A percentile compares a stretch with the other conserved stretches of the same genome.
Conservation (phyloP, 768 basidiomycete species). For the Pleurotus tuber-regium region DNA sequence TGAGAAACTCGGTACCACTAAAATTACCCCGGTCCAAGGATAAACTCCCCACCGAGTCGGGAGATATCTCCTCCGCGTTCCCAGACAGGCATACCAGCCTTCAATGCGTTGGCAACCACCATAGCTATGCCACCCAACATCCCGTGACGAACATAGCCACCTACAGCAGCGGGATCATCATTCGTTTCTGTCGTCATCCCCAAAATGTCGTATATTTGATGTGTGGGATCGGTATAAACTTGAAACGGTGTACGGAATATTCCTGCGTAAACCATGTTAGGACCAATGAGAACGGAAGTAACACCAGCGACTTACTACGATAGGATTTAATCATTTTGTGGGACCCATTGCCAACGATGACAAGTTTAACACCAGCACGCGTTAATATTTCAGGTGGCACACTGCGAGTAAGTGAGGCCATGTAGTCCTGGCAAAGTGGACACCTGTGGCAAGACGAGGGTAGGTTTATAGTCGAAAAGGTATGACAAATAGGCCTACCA, state of each 20-base stretch:
- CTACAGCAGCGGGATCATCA: slow-evolving; percentile 22
- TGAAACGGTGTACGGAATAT: slow-evolving; percentile 61
- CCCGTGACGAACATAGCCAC: slow-evolving; percentile 51
- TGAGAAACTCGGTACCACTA: not conserved
- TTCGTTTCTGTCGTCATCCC: slow-evolving; percentile 44
- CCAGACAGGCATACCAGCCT: slow-evolving; percentile 57
- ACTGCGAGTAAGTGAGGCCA: slow-evolving; percentile 54
- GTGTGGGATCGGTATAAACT: slow-evolving; percentile 63
- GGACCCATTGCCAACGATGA: slow-evolving; percentile 66
- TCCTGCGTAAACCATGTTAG: slow-evolving; percentile 29
- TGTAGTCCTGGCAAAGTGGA: slow-evolving; percentile 67
- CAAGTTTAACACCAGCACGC: slow-evolving; percentile 47
- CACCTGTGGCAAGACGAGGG: slow-evolving; percentile 27
- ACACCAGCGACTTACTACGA: slow-evolving; percentile 21
- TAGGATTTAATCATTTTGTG: slow-evolving; percentile 64
- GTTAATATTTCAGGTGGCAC: slow-evolving; percentile 47
- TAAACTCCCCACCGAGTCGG: slow-evolving; percentile 74
- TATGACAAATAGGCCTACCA: slow-evolving; percentile 27
- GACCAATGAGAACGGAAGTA: not conserved
- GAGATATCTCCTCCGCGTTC: slow-evolving; percentile 54
- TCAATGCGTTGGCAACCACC: slow-evolving; percentile 53
- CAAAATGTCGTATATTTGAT: slow-evolving; percentile 53
- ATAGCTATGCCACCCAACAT: slow-evolving; percentile 49
- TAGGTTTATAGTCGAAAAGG: not conserved
- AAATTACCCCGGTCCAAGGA: slow-evolving; percentile 57